Evolutionary conservation across 148 eudicot species (phyloP), one percentile per base, ranked within the genome.

Genomic region (Vaccinium macrocarpon): DNA sequence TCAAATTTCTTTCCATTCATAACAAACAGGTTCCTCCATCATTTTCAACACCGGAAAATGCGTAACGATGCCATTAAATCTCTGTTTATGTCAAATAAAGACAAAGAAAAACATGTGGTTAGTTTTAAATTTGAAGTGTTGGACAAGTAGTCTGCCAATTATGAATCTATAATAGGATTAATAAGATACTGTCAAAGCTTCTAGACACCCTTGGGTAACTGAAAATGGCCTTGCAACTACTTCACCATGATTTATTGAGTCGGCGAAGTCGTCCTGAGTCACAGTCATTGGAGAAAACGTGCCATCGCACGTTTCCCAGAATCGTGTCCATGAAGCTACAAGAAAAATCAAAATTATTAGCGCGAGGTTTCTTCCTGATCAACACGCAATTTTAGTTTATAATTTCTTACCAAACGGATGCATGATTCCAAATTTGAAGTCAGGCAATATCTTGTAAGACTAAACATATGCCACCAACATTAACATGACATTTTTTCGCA

Each of bases 201-300:
- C 73, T 68, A 29, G 73, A 68, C 42, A 27, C 38, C 13, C 18
- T 68, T 29, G 8, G 19, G 38, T 12, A 68, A 18, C 13, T 68
- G 73, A 68, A 38, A 27, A 29, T 27, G 73, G 73, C 73, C 73
- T 68, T 13, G 38, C 73, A 68, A 68, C 73, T 68, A 68, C 73
- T 29, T 68, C 38, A 29, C 73, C 42, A 27, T 68, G 73, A 68
- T 14, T 68, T 27, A 68, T 29, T 68, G 38, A 68, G 42, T 29
- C 42, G 38, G 29, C 42, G 38, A 68, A 68, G 73, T 68, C 73
- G 73, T 4, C 73, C 38, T 27, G 38, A 13, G 73, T 68, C 73
- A 27, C 73, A 38, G 0, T 68, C 73, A 27, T 5, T 14, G 3
- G 14, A 23, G 38, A 42, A 27, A 38, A 13, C 42, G 38, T 68